Percentiles rank a stretch among this genome's conserved stretches.
Conservation (phyloP, 164 flowering plant genomes). For the Vitis rupestris region DNA sequence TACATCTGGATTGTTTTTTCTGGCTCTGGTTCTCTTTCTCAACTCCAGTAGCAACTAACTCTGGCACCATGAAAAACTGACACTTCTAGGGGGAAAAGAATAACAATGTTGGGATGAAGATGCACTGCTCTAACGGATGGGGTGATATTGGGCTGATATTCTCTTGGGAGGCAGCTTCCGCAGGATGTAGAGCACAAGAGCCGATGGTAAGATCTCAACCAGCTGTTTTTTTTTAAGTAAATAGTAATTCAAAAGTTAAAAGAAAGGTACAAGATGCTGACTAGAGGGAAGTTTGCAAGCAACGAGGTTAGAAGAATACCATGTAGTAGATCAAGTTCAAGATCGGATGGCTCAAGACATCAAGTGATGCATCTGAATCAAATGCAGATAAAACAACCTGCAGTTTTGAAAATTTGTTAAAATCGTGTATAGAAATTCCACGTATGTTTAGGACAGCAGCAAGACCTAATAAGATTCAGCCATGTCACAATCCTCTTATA, state of each 20-base stretch:
- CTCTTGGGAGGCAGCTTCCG: conserved; percentile 93
- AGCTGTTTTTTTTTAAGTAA: conserved; percentile 39
- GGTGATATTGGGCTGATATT: conserved; percentile 86
- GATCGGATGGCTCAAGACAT: conserved; percentile 85
- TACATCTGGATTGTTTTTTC: conserved; percentile 7
- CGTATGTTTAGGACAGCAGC: conserved; percentile 1
- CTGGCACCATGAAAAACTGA: conserved; percentile 7
- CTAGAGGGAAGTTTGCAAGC: background rate
- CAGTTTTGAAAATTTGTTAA: conserved; percentile 10
- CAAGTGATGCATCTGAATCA: conserved; percentile 75
- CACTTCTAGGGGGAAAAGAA: conserved; percentile 6
- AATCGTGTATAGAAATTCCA: background rate
- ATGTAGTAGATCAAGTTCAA: conserved; percentile 73
- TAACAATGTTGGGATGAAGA: background rate
- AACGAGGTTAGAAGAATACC: conserved; percentile 38
- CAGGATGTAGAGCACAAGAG: conserved; percentile 84
- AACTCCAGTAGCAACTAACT: conserved; percentile 20
- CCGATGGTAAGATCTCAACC: conserved; percentile 88
- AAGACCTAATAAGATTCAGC: background rate
- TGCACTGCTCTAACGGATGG: conserved; percentile 48
- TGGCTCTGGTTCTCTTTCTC: conserved; percentile 11
- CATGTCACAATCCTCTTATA: too few relatives aligned
- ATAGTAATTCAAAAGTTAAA: conserved; percentile 3
- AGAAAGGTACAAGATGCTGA: background rate
- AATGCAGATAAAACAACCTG: conserved; percentile 86